Evolutionary conservation across 441 rosid genomes (phyloP), one percentile per base, ranked within the genome.

Genomic region (Bocquillonia castaneifolia): DNA sequence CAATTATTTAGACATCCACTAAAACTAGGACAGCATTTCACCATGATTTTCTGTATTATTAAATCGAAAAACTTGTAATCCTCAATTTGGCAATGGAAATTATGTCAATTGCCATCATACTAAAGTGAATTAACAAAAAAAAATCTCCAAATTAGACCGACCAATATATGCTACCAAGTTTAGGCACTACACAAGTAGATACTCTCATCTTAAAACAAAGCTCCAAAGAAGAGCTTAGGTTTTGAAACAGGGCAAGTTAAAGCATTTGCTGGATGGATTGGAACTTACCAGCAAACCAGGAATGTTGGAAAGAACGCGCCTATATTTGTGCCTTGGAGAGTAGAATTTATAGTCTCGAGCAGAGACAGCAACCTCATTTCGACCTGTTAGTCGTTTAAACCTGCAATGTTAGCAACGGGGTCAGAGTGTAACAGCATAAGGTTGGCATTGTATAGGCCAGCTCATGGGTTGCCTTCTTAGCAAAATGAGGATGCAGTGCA

Each of bases 361-460:
- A 51, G 90, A 85, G 64, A 93, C 65, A 36, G 88, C 83, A 51
- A 93, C 92, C 71, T 93, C 97, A 85, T 54, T 74, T 42, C 96
- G 83, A 68, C 96, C 97, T 32, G 97, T 91, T 73, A 93, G 54
- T 64, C 93, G 78, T 76, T 84, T 88, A 73, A 93, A 91, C 99
- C 97, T 89, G 81, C 18, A 70, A 42, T 10, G 68, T 76, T 66
- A 72, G 70, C 78, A 76, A 59, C 26, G 53, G n/a, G 59, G 63
- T 77, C 55, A 82, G 63, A 60, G 26, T 23, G 60, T 63, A 56
- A 54, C 28, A 17, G 66, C 25, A 44, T 58, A 14, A 29, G 22
- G 13, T 13, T 23, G 31, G 45, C 22, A 12, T 57, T 18, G n/a
- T 20, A 20, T 17, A 1, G 48, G 54, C 32, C 28, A 54, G 31